Percentiles rank a stretch among this genome's conserved stretches.
These are phyloP conservation scores for Ceratocystis colombiana DNA, from an alignment of 2,329 filamentous ascomycete genomes.

Conservation along the genomic window DNA sequence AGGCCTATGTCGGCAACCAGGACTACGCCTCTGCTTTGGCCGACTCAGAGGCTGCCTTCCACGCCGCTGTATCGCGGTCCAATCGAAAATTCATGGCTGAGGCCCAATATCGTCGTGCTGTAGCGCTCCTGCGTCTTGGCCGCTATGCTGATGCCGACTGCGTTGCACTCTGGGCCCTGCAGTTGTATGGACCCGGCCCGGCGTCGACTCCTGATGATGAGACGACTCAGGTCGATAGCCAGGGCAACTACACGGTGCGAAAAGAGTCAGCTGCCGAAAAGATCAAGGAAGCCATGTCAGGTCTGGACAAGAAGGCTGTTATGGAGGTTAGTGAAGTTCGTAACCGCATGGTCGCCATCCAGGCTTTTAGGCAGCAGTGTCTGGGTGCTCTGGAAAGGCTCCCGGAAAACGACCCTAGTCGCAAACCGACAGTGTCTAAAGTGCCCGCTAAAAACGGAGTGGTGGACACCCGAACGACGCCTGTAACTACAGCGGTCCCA, in stretches of 20 bases:
- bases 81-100: conserved; percentile 66
- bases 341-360: conserved; percentile 18
- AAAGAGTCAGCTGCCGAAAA: conserved; percentile 30
- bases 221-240: conserved; percentile 33
- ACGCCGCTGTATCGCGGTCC: conserved; percentile 54
- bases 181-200: conserved; percentile 33
- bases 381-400: conserved; percentile 39
- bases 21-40: conserved; percentile 54
- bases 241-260: conserved; percentile 41
- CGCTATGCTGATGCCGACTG: conserved; percentile 65
- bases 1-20: conserved; percentile 58
- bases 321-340: conserved; percentile 29
- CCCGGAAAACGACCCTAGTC: conserved; percentile 37
- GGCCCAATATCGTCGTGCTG: conserved; percentile 70
- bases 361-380: conserved; percentile 35
- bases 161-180: conserved; percentile 52
- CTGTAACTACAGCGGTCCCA: conserved; percentile 1
- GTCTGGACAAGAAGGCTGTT: conserved; percentile 25
- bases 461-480: conserved; percentile 7
- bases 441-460: conserved; percentile 23
- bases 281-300: conserved; percentile 30
- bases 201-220: conserved; percentile 19
- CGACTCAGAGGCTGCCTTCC: conserved; percentile 58
- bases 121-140: conserved; percentile 60
- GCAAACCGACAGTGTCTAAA: conserved; percentile 37